Evolutionary conservation across 768 basidiomycete genomes (phyloP), one percentile per base, ranked within the genome.

Genomic region (Auriculariales sp.): DNA sequence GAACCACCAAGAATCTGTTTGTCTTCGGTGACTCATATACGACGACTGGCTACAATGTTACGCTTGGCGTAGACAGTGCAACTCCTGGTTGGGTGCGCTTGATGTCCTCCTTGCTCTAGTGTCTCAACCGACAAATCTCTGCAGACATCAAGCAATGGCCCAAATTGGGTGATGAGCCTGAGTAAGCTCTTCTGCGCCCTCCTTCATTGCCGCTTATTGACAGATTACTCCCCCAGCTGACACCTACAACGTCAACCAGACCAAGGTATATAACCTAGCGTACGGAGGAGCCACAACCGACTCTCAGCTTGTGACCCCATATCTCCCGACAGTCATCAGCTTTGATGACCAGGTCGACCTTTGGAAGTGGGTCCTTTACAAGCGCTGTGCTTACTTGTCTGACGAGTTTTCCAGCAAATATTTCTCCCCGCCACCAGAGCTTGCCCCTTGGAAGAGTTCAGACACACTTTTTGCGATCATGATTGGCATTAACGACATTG

Each of bases 11-110:
- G 54, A 78, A 70, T 56, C 55, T 80, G 47, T 75, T 81, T 54
- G 67, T 72, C 1, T 81, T 81, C 54, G 79, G 79, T 9, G 79
- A 81, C 55, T 80, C 77, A 1, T 81, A 81, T 59, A 76, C 75
- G 1, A 64, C 74, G 3, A 70, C 73, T 49, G 77, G 78, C 7
- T 81, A 70, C 58, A 78, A 79, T 54, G 67, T 79, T 47, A 74
- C 77, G 15, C 70, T 68, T 7, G 77, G 78, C 5, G 62, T 78
- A 12, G 55, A 74, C 53, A 75, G 77, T 0, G 66, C 71, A 4
- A 66, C 64, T 34, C 76, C 78, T 12, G 70, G 71, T 35, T 70
- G 66, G 53, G 77, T 78, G 57, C 58, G 72, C 61, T 46, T 15
- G 10, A 25, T n/a, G n/a, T n/a, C n/a, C n/a, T n/a, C n/a, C n/a